Evolutionary conservation across 805 yeast species (phyloP).

Genomic region (Spathaspora sp.): DNA sequence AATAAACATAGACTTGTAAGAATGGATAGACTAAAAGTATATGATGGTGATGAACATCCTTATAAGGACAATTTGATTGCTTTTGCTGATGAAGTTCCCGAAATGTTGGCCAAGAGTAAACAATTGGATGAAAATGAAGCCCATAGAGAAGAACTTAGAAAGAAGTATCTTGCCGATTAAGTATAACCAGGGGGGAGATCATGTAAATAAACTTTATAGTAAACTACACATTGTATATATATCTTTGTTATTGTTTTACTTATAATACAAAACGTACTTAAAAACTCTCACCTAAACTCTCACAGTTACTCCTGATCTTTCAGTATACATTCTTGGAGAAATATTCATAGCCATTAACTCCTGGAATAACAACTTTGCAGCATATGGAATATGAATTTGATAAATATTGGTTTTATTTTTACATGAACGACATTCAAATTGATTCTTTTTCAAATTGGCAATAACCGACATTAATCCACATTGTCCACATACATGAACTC

Average conservation of each 20-base stretch:
- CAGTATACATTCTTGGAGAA: constrained; percentile 95
- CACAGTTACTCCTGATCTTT: constrained; percentile 61
- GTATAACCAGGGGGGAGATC: neutral
- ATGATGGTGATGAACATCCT: constrained; percentile 87
- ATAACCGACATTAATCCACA: constrained; percentile 98
- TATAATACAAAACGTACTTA: constrained; percentile 1
- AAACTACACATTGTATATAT: neutral
- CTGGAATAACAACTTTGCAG: constrained; percentile 96
- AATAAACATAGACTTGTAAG: constrained; percentile 77
- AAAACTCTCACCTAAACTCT: constrained; percentile 19
- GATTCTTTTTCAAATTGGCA: constrained; percentile 95
- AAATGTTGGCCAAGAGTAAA: constrained; percentile 42
- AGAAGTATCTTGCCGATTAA: constrained; percentile 22
- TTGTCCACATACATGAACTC: constrained; percentile 97
- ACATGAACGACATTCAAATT: constrained; percentile 97
- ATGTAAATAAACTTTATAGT: neutral
- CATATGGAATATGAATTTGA: constrained; percentile 97
- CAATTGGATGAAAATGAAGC: constrained; percentile 34
- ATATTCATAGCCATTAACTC: constrained; percentile 99
- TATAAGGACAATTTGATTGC: constrained; percentile 80
- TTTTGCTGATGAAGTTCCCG: constrained; percentile 71
- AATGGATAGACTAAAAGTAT: constrained; percentile 78
- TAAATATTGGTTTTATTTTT: constrained; percentile 97
- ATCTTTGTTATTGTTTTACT: neutral
- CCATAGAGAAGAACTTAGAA: constrained; percentile 29